A percentile compares a stretch with the other conserved stretches of the same genome.
Conservation (phyloP, 2,329 filamentous ascomycete genomes). For the Aureobasidium sp. region DNA sequence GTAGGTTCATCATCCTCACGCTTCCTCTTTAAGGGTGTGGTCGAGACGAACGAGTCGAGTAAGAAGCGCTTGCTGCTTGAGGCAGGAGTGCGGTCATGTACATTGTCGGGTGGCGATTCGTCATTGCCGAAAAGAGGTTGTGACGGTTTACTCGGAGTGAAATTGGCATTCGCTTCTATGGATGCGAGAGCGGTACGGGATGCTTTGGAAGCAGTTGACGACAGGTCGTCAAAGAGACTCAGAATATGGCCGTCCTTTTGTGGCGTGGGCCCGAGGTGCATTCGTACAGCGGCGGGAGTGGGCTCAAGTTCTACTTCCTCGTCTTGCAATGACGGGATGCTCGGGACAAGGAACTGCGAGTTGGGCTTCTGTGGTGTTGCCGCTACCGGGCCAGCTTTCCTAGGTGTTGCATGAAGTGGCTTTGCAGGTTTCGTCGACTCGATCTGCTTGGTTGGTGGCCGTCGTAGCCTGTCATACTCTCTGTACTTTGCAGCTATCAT, state of each 20-base stretch:
- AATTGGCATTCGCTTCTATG: conserved; percentile 25
- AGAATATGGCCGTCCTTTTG: conserved; percentile 70
- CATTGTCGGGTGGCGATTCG: conserved; percentile 8
- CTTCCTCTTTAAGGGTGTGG: conserved; percentile 44
- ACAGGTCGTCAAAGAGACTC: conserved; percentile 66
- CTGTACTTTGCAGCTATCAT: conserved; percentile 62
- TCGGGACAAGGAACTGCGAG: not conserved
- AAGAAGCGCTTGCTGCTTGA: conserved; percentile 52
- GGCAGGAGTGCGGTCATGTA: conserved; percentile 35
- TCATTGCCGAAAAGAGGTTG: conserved; percentile 12
- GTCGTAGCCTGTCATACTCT: conserved; percentile 58
- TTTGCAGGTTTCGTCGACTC: conserved; percentile 4
- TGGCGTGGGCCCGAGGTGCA: conserved; percentile 61
- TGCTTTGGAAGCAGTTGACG: conserved; percentile 40
- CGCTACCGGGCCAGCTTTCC: not conserved
- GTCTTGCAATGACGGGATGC: not conserved
- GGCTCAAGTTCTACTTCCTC: conserved; percentile 29
- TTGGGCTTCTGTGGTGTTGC: conserved; percentile 20
- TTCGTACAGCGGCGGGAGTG: conserved; percentile 24
- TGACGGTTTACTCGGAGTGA: conserved; percentile 30
- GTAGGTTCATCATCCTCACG: conserved; percentile 26
- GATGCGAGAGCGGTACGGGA: conserved; percentile 22
- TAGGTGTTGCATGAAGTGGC: conserved; percentile 5
- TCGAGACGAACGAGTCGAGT: conserved; percentile 55
- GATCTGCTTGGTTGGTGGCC: conserved; percentile 2